Evolutionary conservation across 2,329 filamentous ascomycete species (phyloP).

Genomic region (Amauroascus verrucosus): DNA sequence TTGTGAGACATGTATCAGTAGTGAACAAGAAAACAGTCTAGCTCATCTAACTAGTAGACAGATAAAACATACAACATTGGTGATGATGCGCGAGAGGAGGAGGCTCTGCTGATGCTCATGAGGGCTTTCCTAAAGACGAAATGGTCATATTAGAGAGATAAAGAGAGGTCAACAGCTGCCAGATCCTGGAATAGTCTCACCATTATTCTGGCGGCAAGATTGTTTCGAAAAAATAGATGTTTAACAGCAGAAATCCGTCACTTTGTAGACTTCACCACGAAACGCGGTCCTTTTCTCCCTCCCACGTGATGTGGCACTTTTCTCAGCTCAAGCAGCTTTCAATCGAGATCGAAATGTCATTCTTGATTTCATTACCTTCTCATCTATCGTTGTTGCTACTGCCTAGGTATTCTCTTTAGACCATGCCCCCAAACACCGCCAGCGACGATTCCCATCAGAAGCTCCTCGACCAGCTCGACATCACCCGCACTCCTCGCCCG

Average conservation of each 20-base stretch:
- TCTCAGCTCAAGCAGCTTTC: too few relatives aligned
- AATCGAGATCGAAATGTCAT: too few relatives aligned
- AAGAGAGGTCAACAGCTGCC: not conserved
- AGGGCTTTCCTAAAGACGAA: slow-evolving; percentile 63
- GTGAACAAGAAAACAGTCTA: not conserved
- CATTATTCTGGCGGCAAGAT: too few relatives aligned
- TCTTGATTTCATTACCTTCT: too few relatives aligned
- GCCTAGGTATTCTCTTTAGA: slow-evolving; percentile 21
- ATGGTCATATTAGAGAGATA: not conserved
- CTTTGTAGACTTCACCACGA: too few relatives aligned
- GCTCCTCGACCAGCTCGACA: slow-evolving; percentile 84
- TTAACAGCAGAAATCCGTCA: too few relatives aligned
- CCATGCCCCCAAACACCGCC: slow-evolving; percentile 54
- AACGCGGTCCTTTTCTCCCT: too few relatives aligned
- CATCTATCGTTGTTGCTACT: too few relatives aligned
- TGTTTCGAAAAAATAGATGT: too few relatives aligned
- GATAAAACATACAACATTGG: slow-evolving; percentile 73
- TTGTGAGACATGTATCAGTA: not conserved
- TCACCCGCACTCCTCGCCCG: slow-evolving; percentile 71
- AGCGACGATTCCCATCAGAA: slow-evolving; percentile 75
- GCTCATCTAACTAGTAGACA: not conserved
- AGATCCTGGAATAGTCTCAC: not conserved
- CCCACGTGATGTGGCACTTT: too few relatives aligned
- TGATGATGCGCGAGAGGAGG: slow-evolving; percentile 88
- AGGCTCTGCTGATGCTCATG: slow-evolving; percentile 96